Evolutionary conservation across 768 basidiomycete species (phyloP), one percentile per base, ranked within the genome.

Genomic region (Pleurotus pulmonarius): DNA sequence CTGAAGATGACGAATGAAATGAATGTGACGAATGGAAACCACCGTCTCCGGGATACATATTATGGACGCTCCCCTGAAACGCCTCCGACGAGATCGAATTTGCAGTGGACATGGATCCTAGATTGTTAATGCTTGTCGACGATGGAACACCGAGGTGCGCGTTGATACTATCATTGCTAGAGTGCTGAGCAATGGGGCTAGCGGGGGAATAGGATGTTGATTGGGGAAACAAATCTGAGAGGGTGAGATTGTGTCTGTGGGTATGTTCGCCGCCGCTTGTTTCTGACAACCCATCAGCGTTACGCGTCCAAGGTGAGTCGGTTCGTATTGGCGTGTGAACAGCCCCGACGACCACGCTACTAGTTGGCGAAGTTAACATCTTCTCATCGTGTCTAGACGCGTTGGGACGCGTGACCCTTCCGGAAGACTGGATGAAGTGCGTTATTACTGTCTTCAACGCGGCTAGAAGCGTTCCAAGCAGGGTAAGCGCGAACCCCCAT

Each of bases 381-480:
- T 22, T 40, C 61, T 49, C 46, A 60, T 44, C 16, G 62, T 60
- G 20, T 57, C 4, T 53, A 13, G 39, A 5, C n/a, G 26, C 16
- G 26, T 9, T 39, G 29, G 57, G 34, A 18, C 11, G 48, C 12
- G 59, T 43, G 8, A 16, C 18, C 38, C 67, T 60, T 13, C 63
- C 62, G 4, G 74, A 65, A n/a, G 80, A 75, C 65, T 88, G 90
- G 1, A 88, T 83, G 59, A 90, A 72, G 67, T 94, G 92, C 9
- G 96, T 98, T 61, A 88, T 83, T 45, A 98, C 88, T 0, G 96
- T 97, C 70, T 98, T 98, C 54, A 97, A 73, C 6, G 97, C 89
- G 4, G 97, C 97, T 38, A 99, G 82, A 53, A 96, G 68, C 0
- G 96, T 94, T 44, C 97, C 97, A 15, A 94, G 71, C 12, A 99